Evolutionary conservation across 352 stramenopile species (phyloP), one percentile per base, ranked within the genome.

Genomic region (Globisporangium sylvaticum): DNA sequence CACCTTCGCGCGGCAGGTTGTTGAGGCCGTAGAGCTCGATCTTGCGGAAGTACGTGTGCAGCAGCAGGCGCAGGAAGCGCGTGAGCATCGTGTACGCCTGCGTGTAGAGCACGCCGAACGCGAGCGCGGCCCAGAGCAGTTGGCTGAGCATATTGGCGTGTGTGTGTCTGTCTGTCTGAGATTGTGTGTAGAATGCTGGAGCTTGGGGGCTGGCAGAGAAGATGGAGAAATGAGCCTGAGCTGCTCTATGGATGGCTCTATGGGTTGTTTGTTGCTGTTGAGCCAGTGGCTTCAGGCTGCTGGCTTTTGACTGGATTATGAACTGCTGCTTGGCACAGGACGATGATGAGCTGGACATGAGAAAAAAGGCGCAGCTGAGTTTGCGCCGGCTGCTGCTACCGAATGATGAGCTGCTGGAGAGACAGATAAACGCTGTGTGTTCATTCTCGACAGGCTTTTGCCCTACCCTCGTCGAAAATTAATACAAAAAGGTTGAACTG

Each of bases 31-130:
- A 89, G 67, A 91, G 73, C 46, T 81, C 81, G 69, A 91, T 91
- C 71, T 87, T 89, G 71, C 83, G 81, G 68, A 89, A 93, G 74
- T 93, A 93, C 53, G 78, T 89, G 76, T 90, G 81, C 62, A 83
- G 62, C 42, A 90, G 65, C 18, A 93, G 74, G 10, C 80, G 78
- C 56, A 91, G 54, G 70, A 91, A 90, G 77, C 79, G 80, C 70
- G 75, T 77, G 56, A 90, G 39, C 46, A 93, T 80, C 39, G 57
- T 69, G 71, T 93, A 91, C 52, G 73, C 65, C 63, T 93, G 80
- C 24, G 72, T 83, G 53, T 64, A 64, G 10, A 90, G 66, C 63
- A 91, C 78, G 3, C 56, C 72, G 31, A 88, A n/a, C 37, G 74
- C 79, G 37, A 88, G 62, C 52, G 71, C 72, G 52, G 81, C 50